A percentile compares a stretch with the other conserved stretches of the same genome.
Conservation (phyloP, 2,329 filamentous ascomycete genomes). For the Neonectria coccinea region DNA sequence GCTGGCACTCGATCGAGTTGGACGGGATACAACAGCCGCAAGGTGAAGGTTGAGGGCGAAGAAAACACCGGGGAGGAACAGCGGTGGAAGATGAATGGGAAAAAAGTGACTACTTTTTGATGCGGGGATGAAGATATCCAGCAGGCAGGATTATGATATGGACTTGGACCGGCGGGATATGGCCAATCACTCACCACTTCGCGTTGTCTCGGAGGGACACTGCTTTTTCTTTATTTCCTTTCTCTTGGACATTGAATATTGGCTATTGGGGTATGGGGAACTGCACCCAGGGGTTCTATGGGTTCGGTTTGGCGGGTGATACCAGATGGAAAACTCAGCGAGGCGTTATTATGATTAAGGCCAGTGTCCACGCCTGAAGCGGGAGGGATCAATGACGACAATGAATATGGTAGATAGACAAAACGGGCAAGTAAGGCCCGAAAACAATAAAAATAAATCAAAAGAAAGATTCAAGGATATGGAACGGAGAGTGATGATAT, state of each 20-base stretch:
- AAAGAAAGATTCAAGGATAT: background rate
- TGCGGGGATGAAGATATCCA: conserved; percentile 23
- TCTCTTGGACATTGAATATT: background rate
- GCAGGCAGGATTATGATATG: conserved; percentile 30
- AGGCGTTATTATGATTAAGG: conserved; percentile 28
- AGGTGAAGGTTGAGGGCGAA: conserved; percentile 37
- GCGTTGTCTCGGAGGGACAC: conserved; percentile 5
- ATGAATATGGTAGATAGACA: conserved; percentile 20
- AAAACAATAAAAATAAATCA: conserved; percentile 9
- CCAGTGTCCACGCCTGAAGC: conserved; percentile 6
- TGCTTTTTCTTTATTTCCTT: background rate
- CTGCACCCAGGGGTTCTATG: conserved; percentile 12
- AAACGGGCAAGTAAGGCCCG: conserved; percentile 12
- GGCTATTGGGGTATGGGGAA: conserved; percentile 8
- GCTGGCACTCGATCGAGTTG: conserved; percentile 64
- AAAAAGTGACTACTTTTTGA: conserved; percentile 33
- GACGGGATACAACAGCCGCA: conserved; percentile 58
- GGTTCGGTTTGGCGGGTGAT: conserved; percentile 14
- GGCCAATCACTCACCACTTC: conserved; percentile 18
- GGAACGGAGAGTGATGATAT: background rate
- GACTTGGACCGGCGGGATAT: conserved; percentile 6
- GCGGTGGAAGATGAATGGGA: conserved; percentile 21
- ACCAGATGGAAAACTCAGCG: conserved; percentile 24
- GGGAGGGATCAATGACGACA: conserved; percentile 21
- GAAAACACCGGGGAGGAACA: conserved; percentile 19